These are phyloP conservation scores for Dipodascus albidus DNA, from an alignment of 805 yeast species.

Conservation along the genomic window DNA sequence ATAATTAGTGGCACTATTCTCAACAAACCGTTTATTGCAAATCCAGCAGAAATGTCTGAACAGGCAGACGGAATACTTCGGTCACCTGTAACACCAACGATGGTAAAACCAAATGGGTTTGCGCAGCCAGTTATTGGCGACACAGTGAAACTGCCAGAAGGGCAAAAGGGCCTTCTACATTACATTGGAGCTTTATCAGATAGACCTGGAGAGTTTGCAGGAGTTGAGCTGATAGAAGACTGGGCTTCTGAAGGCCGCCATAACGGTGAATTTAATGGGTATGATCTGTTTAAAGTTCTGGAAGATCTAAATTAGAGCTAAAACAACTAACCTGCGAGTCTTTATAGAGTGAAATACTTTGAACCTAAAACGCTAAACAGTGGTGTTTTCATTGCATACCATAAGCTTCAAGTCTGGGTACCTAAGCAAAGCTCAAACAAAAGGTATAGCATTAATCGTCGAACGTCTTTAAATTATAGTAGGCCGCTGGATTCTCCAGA, in stretches of 20 bases:
- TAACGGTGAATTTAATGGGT: conserved; percentile 69
- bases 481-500: neutral
- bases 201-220: conserved; percentile 71
- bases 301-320: too few relatives aligned
- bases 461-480: neutral
- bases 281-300: neutral
- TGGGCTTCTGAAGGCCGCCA: conserved; percentile 63
- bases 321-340: too few relatives aligned
- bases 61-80: neutral
- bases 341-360: neutral
- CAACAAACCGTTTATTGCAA: neutral
- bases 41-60: neutral
- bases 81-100: neutral
- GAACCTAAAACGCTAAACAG: neutral
- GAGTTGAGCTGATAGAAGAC: conserved; percentile 71
- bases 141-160: conserved; percentile 41
- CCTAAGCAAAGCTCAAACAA: neutral
- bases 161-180: conserved; percentile 54
- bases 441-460: neutral
- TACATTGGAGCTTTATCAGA: conserved; percentile 66
- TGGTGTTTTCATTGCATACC: neutral
- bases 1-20: neutral
- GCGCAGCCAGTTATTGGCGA: conserved; percentile 20
- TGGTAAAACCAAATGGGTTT: neutral
- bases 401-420: neutral